Evolutionary conservation across 2,329 filamentous ascomycete species (phyloP), one percentile per base, ranked within the genome.

Genomic region (Aspergillus thermomutatus): DNA sequence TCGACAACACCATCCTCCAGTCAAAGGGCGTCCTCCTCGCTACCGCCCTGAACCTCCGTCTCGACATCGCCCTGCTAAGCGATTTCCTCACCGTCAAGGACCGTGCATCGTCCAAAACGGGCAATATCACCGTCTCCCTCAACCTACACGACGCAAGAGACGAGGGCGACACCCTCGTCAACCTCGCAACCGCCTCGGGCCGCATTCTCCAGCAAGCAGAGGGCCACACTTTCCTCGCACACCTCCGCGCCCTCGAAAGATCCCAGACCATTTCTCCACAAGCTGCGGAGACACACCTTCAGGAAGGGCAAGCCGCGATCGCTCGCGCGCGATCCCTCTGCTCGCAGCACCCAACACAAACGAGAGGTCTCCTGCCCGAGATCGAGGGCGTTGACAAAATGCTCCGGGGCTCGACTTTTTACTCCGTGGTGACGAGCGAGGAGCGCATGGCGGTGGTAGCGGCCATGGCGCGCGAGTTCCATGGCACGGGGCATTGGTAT

Each of bases 391-490:
- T 73, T 0, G 74, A 78, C 56, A 72, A 64, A 28, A 79, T 83
- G 72, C 68, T 88, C 10, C 64, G 69, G 1, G 73, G 72, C 7
- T 72, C 72, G 1, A 75, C 75, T 0, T 83, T 84, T 60, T 83
- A 84, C 67, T 66, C 70, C 2, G 57, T 74, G 0, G 77, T 86
- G 14, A 80, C 77, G 0, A 75, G 72, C 9, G 76, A 79, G 3
- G 83, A 88, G 71, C 78, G 82, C 65, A 73, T 75, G 34, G 77
- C 73, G 0, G 77, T 85, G 2, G 76, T 81, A 52, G 52, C 60
- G 1, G 83, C 83, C 2, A 85, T 87, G 82, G 67, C 78, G 1
- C 55, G 49, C 0, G 80, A 82, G 58, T 80, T 84, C 40, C 58
- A 52, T 0, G 79, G 81, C 0, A 83, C 79, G 0, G 85, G 86